These are phyloP conservation scores for Cladosporium halotolerans DNA, from an alignment of 2,329 filamentous ascomycete species.

Conservation along the genomic window DNA sequence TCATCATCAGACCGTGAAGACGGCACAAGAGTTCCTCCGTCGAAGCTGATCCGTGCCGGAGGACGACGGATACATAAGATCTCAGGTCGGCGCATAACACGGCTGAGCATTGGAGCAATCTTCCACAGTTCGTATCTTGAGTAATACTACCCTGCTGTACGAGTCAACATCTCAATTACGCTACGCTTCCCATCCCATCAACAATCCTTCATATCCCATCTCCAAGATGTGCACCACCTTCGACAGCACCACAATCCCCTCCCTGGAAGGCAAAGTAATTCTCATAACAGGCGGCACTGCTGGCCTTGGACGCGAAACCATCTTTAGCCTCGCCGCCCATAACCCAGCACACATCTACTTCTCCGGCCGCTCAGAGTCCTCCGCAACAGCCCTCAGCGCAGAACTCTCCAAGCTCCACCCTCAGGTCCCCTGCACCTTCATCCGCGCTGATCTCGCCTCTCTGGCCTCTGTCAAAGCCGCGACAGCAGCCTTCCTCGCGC, in stretches of 20 bases:
- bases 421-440: constrained; percentile 35
- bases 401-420: constrained; percentile 29
- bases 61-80: too few species aligned
- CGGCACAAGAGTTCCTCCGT: too few species aligned
- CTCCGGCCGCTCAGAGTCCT: constrained; percentile 41
- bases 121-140: too few species aligned
- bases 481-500: constrained; percentile 17
- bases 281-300: constrained; percentile 35
- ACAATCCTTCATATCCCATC: too few species aligned
- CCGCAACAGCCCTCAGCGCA: constrained; percentile 40
- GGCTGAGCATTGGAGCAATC: too few species aligned
- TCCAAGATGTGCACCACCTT: constrained; percentile 14
- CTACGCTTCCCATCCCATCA: too few species aligned
- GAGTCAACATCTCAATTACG: too few species aligned
- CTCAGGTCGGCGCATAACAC: too few species aligned
- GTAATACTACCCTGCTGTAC: too few species aligned
- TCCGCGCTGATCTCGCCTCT: constrained; percentile 25
- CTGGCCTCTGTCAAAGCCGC: constrained; percentile 19
- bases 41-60: too few species aligned
- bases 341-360: constrained; percentile 50
- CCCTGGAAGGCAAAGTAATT: constrained; percentile 36
- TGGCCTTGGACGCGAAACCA: constrained; percentile 31
- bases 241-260: constrained; percentile 32
- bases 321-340: constrained; percentile 46
- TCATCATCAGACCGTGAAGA: too few species aligned